Conservation (phyloP, 352 stramenopile species). For the Phytophthora cactorum region DNA sequence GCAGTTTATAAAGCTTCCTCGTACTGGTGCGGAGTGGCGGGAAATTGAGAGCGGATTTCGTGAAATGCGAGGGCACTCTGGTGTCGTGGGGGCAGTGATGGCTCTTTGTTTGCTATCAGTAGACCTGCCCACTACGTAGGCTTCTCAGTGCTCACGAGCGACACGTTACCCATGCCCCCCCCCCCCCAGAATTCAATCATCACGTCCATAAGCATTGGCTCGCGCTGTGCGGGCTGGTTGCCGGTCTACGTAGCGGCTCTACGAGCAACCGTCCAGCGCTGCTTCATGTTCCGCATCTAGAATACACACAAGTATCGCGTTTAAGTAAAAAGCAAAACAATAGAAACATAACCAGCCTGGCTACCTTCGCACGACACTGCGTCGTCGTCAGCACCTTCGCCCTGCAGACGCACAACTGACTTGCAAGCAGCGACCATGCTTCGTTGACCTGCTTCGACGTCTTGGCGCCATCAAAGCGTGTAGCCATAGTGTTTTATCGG, state of each 20-base stretch:
- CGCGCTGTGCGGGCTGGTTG: not conserved
- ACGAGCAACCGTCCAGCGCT: not conserved
- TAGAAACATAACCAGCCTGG: not conserved
- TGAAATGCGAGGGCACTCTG: not conserved
- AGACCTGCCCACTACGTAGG: not conserved
- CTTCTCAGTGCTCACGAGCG: not conserved
- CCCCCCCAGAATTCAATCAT: too few species aligned
- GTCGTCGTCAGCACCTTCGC: constrained; percentile 1
- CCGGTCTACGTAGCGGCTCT: not conserved
- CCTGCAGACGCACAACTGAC: constrained; percentile 5
- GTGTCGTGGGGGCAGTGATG: not conserved
- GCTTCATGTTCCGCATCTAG: constrained; percentile 7
- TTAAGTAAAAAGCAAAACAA: not conserved
- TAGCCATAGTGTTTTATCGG: too few species aligned
- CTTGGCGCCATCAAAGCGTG: too few species aligned
- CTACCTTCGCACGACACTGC: not conserved
- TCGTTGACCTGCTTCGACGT: not conserved
- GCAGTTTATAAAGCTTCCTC: not conserved
- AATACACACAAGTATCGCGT: not conserved
- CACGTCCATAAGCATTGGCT: not conserved
- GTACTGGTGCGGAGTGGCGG: not conserved
- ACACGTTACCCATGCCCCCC: not conserved
- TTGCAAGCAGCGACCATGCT: not conserved
- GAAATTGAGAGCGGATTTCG: not conserved
- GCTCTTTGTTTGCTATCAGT: not conserved